Conservation (phyloP, 345 rosid genomes). For the Camelina neglecta region DNA sequence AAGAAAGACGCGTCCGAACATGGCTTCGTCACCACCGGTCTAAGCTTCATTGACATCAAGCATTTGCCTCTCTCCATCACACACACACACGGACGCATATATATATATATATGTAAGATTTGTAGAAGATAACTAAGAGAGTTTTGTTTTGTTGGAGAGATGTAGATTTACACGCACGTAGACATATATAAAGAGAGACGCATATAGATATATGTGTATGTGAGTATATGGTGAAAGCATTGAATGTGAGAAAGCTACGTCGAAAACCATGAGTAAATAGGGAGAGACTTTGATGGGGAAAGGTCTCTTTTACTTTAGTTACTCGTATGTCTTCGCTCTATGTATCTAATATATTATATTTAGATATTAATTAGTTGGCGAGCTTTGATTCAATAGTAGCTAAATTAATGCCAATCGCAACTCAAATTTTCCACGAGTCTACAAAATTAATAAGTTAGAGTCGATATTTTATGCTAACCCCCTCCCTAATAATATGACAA, state of each 20-base stretch:
- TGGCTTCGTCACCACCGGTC: slow-evolving; percentile 27
- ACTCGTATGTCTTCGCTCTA: slow-evolving; percentile 34
- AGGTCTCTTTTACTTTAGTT: slow-evolving; percentile 43
- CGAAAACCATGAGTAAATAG: slow-evolving; percentile 42
- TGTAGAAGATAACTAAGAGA: background rate
- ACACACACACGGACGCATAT: slow-evolving; percentile 25
- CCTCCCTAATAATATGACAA: slow-evolving; percentile 24
- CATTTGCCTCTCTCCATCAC: slow-evolving; percentile 40
- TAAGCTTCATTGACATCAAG: slow-evolving; percentile 41
- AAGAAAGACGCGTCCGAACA: slow-evolving; percentile 21
- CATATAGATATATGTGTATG: slow-evolving; percentile 10
- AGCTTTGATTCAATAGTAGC: slow-evolving; percentile 36
- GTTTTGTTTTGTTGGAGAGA: background rate
- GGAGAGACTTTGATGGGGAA: slow-evolving; percentile 41
- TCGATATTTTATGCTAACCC: slow-evolving; percentile 1
- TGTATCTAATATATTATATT: background rate
- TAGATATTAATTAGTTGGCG: slow-evolving; percentile 30
- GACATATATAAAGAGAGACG: slow-evolving; percentile 36
- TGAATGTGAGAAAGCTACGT: slow-evolving; percentile 41
- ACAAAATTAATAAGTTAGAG: slow-evolving; percentile 39
- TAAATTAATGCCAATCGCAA: slow-evolving; percentile 35
- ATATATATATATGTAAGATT: background rate
- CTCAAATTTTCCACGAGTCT: slow-evolving; percentile 42
- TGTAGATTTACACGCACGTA: slow-evolving; percentile 32
- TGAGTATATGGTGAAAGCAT: slow-evolving; percentile 40